phyloP scores from a whole-genome alignment of 805 yeast genomes.

The Candida tibetensis region DNA sequence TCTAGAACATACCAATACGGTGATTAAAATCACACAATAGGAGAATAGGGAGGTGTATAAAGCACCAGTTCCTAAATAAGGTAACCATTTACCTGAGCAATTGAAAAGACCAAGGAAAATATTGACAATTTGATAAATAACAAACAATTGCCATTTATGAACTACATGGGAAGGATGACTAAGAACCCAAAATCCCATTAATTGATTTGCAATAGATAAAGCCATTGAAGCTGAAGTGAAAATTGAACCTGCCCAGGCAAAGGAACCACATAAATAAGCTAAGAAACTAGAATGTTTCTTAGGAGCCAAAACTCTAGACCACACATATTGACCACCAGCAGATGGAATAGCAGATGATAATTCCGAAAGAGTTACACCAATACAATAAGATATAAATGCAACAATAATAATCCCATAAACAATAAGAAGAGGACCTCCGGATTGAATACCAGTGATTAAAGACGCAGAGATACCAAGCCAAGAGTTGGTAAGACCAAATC shows the following conservation, averaged over 20 bases:
- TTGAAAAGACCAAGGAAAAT: constrained; percentile 31
- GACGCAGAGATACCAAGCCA: constrained; percentile 44
- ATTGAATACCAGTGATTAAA: constrained; percentile 38
- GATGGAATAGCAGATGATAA: constrained; percentile 39
- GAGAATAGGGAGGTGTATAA: constrained; percentile 35
- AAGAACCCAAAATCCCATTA: constrained; percentile 39
- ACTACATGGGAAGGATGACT: constrained; percentile 32
- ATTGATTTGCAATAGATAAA: constrained; percentile 29
- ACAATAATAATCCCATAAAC: constrained; percentile 41
- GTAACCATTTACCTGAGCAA: constrained; percentile 36
- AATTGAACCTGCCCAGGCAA: constrained; percentile 43
- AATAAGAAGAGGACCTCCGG: constrained; percentile 42
- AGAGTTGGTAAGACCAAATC: constrained; percentile 42
- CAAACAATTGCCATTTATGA: constrained; percentile 36
- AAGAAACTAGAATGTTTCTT: constrained; percentile 34
- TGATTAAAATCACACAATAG: constrained; percentile 33
- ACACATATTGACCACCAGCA: constrained; percentile 44
- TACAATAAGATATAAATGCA: constrained; percentile 32
- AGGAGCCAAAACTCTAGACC: constrained; percentile 41
- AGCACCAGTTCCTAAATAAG: constrained; percentile 32
- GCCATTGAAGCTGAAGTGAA: constrained; percentile 42
- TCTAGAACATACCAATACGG: constrained; percentile 38
- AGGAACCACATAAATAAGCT: constrained; percentile 39
- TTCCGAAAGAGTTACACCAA: constrained; percentile 39
- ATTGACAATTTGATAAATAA: constrained; percentile 36